Evolutionary conservation across 2,329 filamentous ascomycete genomes (phyloP).

Genomic region (Cordyceps javanica): DNA sequence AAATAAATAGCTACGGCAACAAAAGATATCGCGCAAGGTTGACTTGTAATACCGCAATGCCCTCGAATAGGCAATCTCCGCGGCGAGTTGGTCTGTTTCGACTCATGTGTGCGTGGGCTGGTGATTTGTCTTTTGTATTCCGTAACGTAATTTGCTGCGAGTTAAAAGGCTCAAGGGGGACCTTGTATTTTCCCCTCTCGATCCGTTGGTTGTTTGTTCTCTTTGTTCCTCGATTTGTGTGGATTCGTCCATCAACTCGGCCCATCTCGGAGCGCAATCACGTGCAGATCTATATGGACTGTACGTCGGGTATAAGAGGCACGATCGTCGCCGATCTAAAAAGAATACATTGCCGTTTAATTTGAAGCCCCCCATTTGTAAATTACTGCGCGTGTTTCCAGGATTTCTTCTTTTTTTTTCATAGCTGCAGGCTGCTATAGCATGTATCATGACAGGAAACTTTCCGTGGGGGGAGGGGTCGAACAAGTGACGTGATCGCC

Average conservation of each 20-base stretch:
- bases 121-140: neutral
- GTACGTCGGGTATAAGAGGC: neutral
- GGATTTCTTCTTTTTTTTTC: neutral
- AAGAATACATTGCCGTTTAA: neutral
- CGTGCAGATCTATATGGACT: neutral
- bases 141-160: neutral
- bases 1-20: neutral
- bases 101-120: neutral
- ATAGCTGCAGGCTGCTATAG: neutral
- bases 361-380: neutral
- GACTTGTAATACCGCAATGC: no score
- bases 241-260: neutral
- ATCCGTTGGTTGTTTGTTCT: neutral
- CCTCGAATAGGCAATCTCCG: neutral
- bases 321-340: neutral
- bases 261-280: neutral
- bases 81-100: neutral
- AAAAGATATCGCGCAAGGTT: neutral
- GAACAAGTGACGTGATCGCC: neutral
- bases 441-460: neutral
- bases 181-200: neutral
- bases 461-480: no score
- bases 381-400: neutral
- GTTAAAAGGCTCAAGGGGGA: neutral
- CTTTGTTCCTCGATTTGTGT: neutral